A percentile compares a stretch with the other conserved stretches of the same genome.
Conservation (phyloP, 2,329 filamentous ascomycete genomes). For the Parafenestella ontariensis region DNA sequence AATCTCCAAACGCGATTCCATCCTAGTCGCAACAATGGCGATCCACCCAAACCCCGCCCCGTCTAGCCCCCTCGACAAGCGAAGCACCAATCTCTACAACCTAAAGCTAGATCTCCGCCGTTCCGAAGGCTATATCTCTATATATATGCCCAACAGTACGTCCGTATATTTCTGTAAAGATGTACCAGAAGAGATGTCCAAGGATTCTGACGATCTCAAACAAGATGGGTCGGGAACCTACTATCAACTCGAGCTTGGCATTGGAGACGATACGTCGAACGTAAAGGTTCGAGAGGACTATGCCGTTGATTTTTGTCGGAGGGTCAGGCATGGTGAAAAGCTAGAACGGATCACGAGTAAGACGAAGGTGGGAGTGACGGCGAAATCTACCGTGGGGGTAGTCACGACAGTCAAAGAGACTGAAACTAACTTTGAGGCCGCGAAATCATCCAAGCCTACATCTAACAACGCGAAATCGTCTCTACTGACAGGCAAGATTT, state of each 20-base stretch:
- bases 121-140: constrained; percentile 6
- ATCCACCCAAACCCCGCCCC: accelerated
- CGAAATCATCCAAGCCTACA: neutral
- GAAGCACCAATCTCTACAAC: constrained; percentile 1
- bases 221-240: neutral
- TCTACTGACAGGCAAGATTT: neutral
- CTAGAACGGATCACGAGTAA: neutral
- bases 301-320: constrained; percentile 2
- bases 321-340: neutral
- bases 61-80: neutral
- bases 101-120: neutral
- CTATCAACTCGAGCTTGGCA: neutral
- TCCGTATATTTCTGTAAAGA: constrained; percentile 2
- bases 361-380: neutral
- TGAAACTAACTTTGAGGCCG: neutral
- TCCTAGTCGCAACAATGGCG: neutral
- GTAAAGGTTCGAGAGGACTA: neutral
- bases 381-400: neutral
- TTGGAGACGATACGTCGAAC: neutral
- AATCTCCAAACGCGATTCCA: neutral
- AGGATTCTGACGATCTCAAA: neutral
- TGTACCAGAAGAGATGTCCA: neutral
- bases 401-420: neutral
- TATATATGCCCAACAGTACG: constrained; percentile 3
- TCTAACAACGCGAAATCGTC: neutral